Conservation (phyloP, 352 stramenopile species). For the Aphanomyces cochlioides region DNA sequence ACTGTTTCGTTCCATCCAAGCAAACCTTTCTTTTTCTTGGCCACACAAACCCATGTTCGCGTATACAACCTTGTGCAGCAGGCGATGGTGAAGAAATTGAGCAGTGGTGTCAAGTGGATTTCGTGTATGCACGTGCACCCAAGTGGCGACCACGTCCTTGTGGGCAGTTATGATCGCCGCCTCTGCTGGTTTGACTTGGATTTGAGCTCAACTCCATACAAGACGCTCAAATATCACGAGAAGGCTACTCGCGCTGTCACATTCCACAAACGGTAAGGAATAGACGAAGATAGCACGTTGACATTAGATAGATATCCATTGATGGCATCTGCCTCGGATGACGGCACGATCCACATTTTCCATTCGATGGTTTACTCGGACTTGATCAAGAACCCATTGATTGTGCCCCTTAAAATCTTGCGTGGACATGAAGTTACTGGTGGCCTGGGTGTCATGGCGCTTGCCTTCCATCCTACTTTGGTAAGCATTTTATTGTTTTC, state of each 20-base stretch:
- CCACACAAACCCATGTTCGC: constrained; percentile 97
- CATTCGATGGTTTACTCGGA: constrained; percentile 99
- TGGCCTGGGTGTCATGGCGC: constrained; percentile 92
- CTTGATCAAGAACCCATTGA: constrained; percentile 98
- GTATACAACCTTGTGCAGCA: constrained; percentile 99
- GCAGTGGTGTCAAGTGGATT: constrained; percentile 98
- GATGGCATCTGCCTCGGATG: constrained; percentile 98
- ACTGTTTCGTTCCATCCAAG: constrained; percentile 96
- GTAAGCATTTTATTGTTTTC: constrained; percentile 43
- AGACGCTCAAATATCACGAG: constrained; percentile 99
- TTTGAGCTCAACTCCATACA: constrained; percentile 96
- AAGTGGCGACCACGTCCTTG: constrained; percentile 98
- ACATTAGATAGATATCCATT: constrained; percentile 86
- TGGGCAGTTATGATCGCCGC: constrained; percentile 96
- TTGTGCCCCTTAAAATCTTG: constrained; percentile 99
- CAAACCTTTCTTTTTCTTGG: constrained; percentile 99
- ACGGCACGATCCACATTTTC: constrained; percentile 99
- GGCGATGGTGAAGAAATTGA: constrained; percentile 96
- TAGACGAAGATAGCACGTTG: constrained; percentile 1
- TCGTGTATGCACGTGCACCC: constrained; percentile 97
- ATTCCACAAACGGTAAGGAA: constrained; percentile 81
- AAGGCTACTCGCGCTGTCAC: constrained; percentile 93
- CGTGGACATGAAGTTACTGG: constrained; percentile 91
- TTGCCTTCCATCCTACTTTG: constrained; percentile 97
- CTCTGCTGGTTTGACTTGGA: constrained; percentile 99